Evolutionary conservation across 208 protist species (phyloP).

Genomic region (Acanthamoeba lenticulata): DNA sequence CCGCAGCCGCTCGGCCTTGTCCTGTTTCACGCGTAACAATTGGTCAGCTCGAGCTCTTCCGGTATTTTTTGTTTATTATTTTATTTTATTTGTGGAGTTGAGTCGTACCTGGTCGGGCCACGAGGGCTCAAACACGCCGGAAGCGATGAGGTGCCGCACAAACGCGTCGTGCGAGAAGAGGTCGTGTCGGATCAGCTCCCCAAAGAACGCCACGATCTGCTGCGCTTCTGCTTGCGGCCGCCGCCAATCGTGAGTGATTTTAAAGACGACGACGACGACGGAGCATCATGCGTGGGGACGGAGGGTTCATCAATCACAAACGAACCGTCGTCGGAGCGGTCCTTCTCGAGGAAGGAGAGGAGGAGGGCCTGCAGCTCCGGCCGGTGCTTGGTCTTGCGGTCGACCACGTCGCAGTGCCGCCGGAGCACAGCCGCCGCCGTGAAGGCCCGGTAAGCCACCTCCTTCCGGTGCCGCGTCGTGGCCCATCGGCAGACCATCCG

Average conservation of each 20-base stretch:
- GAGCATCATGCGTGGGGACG: too few relatives aligned
- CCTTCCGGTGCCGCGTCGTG: background rate
- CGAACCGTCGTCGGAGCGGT: background rate
- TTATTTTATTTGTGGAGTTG: too few relatives aligned
- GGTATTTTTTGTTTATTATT: too few relatives aligned
- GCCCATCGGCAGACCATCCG: background rate
- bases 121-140: constrained; percentile 2
- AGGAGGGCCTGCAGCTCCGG: background rate
- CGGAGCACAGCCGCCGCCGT: background rate
- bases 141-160: background rate
- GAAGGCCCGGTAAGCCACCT: background rate
- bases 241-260: too few relatives aligned
- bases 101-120: background rate
- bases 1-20: background rate
- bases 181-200: background rate
- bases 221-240: background rate
- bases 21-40: background rate
- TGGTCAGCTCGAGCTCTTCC: too few relatives aligned
- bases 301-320: too few relatives aligned
- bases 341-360: background rate
- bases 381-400: background rate
- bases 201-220: constrained; percentile 22
- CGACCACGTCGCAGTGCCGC: background rate
- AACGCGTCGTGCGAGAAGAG: background rate
- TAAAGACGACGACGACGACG: background rate